These are phyloP conservation scores for Flammula alnicola DNA, from an alignment of 1,284 basidiomycete genomes.

Conservation along the genomic window DNA sequence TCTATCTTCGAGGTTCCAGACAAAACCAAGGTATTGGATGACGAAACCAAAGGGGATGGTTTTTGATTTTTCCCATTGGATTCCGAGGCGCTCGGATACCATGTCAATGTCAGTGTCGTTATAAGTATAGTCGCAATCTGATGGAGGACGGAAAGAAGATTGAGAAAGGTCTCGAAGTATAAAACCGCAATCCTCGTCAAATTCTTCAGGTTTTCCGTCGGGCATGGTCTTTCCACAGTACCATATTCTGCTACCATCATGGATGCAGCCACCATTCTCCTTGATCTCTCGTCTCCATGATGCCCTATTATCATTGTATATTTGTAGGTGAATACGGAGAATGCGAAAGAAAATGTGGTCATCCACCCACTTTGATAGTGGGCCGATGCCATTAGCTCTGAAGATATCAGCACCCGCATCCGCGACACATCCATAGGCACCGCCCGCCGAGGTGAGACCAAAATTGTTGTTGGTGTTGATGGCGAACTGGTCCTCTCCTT, in stretches of 20 bases:
- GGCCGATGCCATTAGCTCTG: conserved; percentile 32
- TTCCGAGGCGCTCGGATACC: conserved; percentile 32
- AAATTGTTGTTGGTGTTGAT: conserved; percentile 38
- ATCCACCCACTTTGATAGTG: conserved; percentile 46
- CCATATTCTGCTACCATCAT: conserved; percentile 32
- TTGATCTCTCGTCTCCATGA: background rate
- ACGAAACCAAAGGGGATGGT: conserved; percentile 29
- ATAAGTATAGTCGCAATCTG: conserved; percentile 32
- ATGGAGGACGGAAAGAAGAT: conserved; percentile 1
- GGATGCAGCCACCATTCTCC: conserved; percentile 3
- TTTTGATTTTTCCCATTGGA: conserved; percentile 38
- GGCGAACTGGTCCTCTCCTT: conserved; percentile 28
- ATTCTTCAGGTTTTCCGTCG: conserved; percentile 32
- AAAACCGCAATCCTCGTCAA: conserved; percentile 30
- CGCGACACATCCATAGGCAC: conserved; percentile 35
- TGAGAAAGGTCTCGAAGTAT: background rate
- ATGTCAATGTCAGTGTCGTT: conserved; percentile 33
- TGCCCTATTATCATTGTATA: conserved; percentile 27
- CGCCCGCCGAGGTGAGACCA: conserved; percentile 32
- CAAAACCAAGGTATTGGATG: conserved; percentile 37
- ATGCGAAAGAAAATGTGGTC: conserved; percentile 43
- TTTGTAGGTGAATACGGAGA: conserved; percentile 8
- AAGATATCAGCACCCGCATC: no score
- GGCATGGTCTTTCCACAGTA: conserved; percentile 28
- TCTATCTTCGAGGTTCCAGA: conserved; percentile 33